These are phyloP conservation scores for Calocybe gangraenosa DNA, from an alignment of 768 basidiomycete species.

Conservation along the genomic window DNA sequence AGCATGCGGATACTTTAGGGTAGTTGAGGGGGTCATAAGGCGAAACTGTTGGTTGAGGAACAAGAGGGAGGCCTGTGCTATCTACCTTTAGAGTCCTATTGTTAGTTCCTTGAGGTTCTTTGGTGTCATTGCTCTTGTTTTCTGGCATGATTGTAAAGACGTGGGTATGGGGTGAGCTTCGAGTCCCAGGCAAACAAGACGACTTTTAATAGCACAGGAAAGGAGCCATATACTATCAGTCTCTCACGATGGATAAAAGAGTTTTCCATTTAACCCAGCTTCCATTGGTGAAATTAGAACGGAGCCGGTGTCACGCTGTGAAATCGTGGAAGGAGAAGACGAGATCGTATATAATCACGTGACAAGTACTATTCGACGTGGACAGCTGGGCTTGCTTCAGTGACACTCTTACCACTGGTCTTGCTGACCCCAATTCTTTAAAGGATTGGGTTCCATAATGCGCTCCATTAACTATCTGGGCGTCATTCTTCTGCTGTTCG, in stretches of 20 bases:
- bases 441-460: conserved; percentile 21
- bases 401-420: background rate
- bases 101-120: background rate
- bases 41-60: conserved; percentile 36
- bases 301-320: too few relatives aligned
- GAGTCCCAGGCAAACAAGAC: too few relatives aligned
- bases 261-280: background rate
- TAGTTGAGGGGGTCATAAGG: conserved; percentile 40
- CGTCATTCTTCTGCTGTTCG: conserved; percentile 29
- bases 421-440: background rate
- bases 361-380: conserved; percentile 4
- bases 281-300: too few relatives aligned
- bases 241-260: background rate
- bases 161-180: background rate
- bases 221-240: background rate
- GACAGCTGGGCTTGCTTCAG: background rate
- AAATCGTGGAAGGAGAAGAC: too few relatives aligned
- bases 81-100: conserved; percentile 25
- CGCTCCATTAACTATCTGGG: conserved; percentile 32
- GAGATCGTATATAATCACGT: background rate
- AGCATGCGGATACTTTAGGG: conserved; percentile 23
- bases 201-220: background rate
- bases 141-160: background rate
- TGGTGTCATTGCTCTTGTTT: background rate
- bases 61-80: conserved; percentile 32